Base-by-base conservation (phyloP, 805 yeast genomes). In the Sugiyamaella floridensis region DNA sequence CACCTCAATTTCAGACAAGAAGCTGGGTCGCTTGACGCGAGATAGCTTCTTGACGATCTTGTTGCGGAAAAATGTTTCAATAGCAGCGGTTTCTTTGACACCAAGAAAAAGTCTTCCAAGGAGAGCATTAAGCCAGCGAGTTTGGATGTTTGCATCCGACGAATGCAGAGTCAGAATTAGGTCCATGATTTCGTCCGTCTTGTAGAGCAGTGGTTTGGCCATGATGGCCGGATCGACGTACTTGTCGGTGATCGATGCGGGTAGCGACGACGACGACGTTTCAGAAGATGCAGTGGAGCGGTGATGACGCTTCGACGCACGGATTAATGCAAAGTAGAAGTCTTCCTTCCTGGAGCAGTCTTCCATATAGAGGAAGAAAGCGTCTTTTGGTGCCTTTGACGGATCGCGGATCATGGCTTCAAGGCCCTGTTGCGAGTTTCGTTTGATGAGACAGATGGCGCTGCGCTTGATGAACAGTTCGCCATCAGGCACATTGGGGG, bases 71-170 rank as follows among this genome's bases (percentile, higher is more conserved):
- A 74, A 76, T 47, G 76, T 72, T 48, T 83, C 82, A 60, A 89
- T 76, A 12, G 75, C 72, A 11, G 80, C 81, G 0, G 98, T 89
- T 47, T 81, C 76, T 60, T 89, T 89, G 5, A 87, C 68, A 0
- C 89, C 78, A 41, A 93, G 70, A 62, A 90, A 93, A 11, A 92
- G 58, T 53, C 99, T 74, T 0, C 98, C 98, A 12, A 86, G 59
- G 2, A 90, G 56, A 0, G 96, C 97, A 68, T 93, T 93, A 19
- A 93, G 67, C 99, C 98, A 93, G 62, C 86, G 82, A 0, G 95
- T 82, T 19, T 87, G 85, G 28, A 85, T 68, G 62, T 89, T 93
- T 1, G 88, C 89, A 60, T 87, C 95, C 0, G 90, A 80, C 1
- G 95, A 83, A 63, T 90, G 86, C 41, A 90, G 68, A 1, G 84